Percentiles rank a stretch among this genome's conserved stretches.
Evolutionary conservation across 495 filamentous ascomycete species (phyloP).

Genomic region (Penicillium taxi): DNA sequence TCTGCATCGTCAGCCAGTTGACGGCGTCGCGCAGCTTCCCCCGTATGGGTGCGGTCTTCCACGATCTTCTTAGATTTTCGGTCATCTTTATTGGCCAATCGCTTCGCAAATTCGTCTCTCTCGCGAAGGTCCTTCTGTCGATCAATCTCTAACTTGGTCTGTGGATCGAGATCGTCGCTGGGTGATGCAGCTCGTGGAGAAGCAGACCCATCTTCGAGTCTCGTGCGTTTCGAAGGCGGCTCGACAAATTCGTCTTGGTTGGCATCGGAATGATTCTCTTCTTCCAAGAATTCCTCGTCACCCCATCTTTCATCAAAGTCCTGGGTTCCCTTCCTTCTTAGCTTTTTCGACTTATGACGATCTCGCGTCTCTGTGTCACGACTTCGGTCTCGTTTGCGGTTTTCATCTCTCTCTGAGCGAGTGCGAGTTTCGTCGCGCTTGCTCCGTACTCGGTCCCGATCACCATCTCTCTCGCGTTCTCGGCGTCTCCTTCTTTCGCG

Average conservation of each 20-base stretch:
- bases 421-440: constrained; percentile 15
- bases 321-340: constrained; percentile 44
- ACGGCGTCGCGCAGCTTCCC: constrained; percentile 50
- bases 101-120: constrained; percentile 65
- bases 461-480: constrained; percentile 35
- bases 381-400: constrained; percentile 38
- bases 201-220: constrained; percentile 48
- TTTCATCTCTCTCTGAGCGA: constrained; percentile 29
- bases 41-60: constrained; percentile 55
- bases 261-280: constrained; percentile 37
- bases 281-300: constrained; percentile 57
- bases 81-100: constrained; percentile 61
- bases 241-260: constrained; percentile 39
- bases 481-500: constrained; percentile 37
- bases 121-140: constrained; percentile 59
- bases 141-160: constrained; percentile 47
- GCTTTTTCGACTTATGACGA: constrained; percentile 44
- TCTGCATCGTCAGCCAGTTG: constrained; percentile 58
- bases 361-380: constrained; percentile 38
- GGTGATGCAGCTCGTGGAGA: constrained; percentile 37
- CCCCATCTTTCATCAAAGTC: constrained; percentile 74
- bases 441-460: constrained; percentile 24
- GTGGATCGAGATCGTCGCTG: constrained; percentile 50
- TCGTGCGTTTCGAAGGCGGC: constrained; percentile 51
- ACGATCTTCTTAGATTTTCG: constrained; percentile 66